Evolutionary conservation across 1,284 basidiomycete species (phyloP), one percentile per base, ranked within the genome.

Genomic region (Ustilago bromivora): DNA sequence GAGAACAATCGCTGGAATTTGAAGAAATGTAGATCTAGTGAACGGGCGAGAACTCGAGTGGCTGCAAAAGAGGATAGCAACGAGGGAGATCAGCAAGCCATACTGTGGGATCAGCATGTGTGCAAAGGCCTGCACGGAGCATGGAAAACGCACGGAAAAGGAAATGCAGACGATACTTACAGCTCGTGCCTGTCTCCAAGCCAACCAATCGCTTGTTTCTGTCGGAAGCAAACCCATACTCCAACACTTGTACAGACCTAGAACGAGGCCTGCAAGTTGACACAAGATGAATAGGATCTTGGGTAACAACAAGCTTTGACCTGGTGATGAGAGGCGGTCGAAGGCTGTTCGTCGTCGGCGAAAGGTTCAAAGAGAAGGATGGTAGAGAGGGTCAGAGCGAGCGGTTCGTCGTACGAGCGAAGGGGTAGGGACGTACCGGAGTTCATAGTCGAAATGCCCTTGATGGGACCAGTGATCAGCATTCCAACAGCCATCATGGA

Each of bases 401-500:
- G 23, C 23, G 23, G 23, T 28, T 28, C 3, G 23, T 28, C 2
- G 23, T 28, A 28, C 23, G 23, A 28, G 23, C 23, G 0, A 28
- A 28, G 3, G 23, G 23, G 23, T 28, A 28, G 23, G 6, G 17
- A 46, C 43, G 0, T 46, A 46, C 43, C 43, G 1, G 13, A 53
- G 46, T 81, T 67, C 57, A 85, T 77, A 2, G 64, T 61, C 1
- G 72, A 60, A 40, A 84, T 77, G 12, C 78, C 83, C 28, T 74
- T 78, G 41, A 84, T 23, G 0, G 84, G 83, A 23, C 78, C 75
- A 1, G 78, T 80, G 62, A 85, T 76, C 58, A 84, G 75, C 84
- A 85, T 85, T 17, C 78, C 78, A 6, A 85, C 82, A 31, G 77
- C 82, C 82, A 85, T 84, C 84, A 85, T 85, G 47, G 78, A 81